phyloP scores from a whole-genome alignment of 495 filamentous ascomycete species.

The Daldinia bambusicola region DNA sequence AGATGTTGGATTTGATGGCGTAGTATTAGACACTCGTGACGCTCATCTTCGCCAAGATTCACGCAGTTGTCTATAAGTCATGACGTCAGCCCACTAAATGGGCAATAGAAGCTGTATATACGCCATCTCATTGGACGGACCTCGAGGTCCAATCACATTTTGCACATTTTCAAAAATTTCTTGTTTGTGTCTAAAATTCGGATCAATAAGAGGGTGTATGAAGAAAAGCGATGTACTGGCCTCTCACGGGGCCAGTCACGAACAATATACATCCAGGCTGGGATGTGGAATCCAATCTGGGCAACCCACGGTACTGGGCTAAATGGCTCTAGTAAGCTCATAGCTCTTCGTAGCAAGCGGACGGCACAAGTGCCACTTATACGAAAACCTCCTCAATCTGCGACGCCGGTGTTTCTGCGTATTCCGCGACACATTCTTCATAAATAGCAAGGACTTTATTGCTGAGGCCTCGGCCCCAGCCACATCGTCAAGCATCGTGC shows the following conservation, averaged over 20 bases:
- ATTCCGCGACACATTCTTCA: conserved; percentile 37
- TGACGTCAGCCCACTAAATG: conserved; percentile 33
- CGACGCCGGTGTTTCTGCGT: conserved; percentile 43
- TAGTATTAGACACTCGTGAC: conserved; percentile 23
- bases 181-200: not conserved
- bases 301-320: conserved; percentile 55
- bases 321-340: conserved; percentile 50
- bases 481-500: conserved; percentile 48
- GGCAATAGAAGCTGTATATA: conserved; percentile 4
- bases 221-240: conserved; percentile 41
- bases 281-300: conserved; percentile 45
- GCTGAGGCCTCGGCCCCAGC: conserved; percentile 50
- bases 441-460: conserved; percentile 43
- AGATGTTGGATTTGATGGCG: conserved; percentile 18
- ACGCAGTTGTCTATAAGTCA: conserved; percentile 17
- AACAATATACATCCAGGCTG: conserved; percentile 45
- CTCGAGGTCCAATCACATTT: not conserved
- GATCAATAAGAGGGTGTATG: no score
- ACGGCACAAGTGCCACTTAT: conserved; percentile 50
- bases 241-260: conserved; percentile 42
- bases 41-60: conserved; percentile 23
- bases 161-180: not conserved
- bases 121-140: conserved; percentile 17
- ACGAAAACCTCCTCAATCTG: conserved; percentile 38
- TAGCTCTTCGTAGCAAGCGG: conserved; percentile 46